Conservation (phyloP, 2,329 filamentous ascomycete species). For the Colletotrichum cereale region DNA sequence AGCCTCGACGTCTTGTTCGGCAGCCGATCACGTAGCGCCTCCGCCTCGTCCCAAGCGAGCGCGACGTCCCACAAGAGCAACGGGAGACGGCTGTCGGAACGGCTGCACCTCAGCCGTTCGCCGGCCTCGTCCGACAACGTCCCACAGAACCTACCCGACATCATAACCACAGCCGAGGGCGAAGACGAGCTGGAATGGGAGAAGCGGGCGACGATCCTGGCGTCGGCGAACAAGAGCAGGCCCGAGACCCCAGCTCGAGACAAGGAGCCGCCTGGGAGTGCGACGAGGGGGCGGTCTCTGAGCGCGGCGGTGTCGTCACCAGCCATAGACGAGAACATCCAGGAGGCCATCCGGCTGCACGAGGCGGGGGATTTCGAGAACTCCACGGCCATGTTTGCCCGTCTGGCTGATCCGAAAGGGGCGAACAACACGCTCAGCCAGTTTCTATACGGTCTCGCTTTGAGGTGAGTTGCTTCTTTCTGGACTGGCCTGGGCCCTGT, state of each 20-base stretch:
- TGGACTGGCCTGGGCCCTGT: constrained; percentile 19
- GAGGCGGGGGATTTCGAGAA: constrained; percentile 83
- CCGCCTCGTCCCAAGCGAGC: constrained; percentile 57
- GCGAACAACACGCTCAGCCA: constrained; percentile 95
- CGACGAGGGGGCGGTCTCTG: constrained; percentile 38
- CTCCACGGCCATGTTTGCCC: constrained; percentile 88
- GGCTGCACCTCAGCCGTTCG: constrained; percentile 74
- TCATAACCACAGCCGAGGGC: constrained; percentile 63
- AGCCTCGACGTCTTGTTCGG: constrained; percentile 61
- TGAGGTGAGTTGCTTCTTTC: constrained; percentile 71
- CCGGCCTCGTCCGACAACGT: constrained; percentile 78
- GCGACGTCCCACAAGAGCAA: constrained; percentile 47
- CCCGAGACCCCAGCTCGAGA: constrained; percentile 53
- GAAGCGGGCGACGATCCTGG: constrained; percentile 90
- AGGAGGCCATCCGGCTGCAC: constrained; percentile 94
- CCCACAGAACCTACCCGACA: constrained; percentile 83
- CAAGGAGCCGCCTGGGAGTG: constrained; percentile 14
- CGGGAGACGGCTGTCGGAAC: constrained; percentile 71
- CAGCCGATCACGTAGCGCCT: constrained; percentile 62
- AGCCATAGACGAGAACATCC: constrained; percentile 78
- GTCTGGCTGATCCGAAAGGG: constrained; percentile 84
- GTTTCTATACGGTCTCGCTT: constrained; percentile 92
- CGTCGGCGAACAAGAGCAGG: constrained; percentile 69
- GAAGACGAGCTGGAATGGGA: constrained; percentile 85
- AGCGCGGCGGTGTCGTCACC: constrained; percentile 59